Evolutionary conservation across 2,329 filamentous ascomycete species (phyloP).

Genomic region (Fusarium torreyae): DNA sequence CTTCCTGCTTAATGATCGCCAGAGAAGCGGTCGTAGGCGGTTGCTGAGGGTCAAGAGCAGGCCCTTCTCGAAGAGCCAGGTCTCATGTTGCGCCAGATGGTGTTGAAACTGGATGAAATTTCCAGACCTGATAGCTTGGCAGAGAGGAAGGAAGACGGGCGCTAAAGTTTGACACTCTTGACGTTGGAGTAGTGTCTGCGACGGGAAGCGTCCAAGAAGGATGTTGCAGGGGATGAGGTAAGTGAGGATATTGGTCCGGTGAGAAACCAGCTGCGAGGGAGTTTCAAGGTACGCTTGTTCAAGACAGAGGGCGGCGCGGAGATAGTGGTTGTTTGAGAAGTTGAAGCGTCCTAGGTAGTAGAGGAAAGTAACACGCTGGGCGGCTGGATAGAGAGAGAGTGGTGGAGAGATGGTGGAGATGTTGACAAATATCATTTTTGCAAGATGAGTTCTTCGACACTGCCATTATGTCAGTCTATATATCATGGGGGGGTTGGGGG

Average conservation of each 20-base stretch:
- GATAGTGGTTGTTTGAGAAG: slow-evolving; percentile 87
- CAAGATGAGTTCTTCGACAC: slow-evolving; percentile 86
- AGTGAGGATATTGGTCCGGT: slow-evolving; percentile 84
- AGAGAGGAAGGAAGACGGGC: slow-evolving; percentile 80
- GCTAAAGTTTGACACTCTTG: slow-evolving; percentile 74
- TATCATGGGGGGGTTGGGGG: not conserved
- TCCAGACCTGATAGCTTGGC: slow-evolving; percentile 78
- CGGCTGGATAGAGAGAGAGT: slow-evolving; percentile 83
- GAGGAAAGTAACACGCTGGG: slow-evolving; percentile 91
- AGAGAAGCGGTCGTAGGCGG: slow-evolving; percentile 84
- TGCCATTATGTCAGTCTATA: slow-evolving; percentile 52
- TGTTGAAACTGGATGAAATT: slow-evolving; percentile 81
- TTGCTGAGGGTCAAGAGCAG: slow-evolving; percentile 83
- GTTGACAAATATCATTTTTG: slow-evolving; percentile 90
- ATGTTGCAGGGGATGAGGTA: slow-evolving; percentile 89
- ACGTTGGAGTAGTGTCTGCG: slow-evolving; percentile 73
- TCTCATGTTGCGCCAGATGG: slow-evolving; percentile 73
- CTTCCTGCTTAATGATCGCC: slow-evolving; percentile 84
- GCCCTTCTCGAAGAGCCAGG: slow-evolving; percentile 83
- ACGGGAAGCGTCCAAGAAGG: slow-evolving; percentile 87
- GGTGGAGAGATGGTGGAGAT: slow-evolving; percentile 88
- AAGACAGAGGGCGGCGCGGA: slow-evolving; percentile 80
- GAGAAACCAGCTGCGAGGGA: slow-evolving; percentile 72
- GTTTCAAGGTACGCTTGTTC: slow-evolving; percentile 85
- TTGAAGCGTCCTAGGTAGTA: slow-evolving; percentile 95